phyloP scores from a whole-genome alignment of 768 basidiomycete genomes.

The Rhodotorula diobovata region DNA sequence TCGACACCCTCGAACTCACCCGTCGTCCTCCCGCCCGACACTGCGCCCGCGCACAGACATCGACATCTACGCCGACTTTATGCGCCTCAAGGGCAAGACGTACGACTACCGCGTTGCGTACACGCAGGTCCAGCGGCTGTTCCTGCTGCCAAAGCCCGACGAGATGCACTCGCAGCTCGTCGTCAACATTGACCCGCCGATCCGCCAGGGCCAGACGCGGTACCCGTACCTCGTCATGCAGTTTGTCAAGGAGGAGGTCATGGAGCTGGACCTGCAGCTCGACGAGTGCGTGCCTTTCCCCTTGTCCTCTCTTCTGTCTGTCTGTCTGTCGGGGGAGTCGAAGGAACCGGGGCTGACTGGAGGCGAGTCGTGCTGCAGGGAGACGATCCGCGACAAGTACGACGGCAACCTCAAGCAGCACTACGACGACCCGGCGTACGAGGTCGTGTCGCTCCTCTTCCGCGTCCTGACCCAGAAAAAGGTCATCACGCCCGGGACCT shows the following conservation, averaged over 20 bases:
- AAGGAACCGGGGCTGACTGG: neutral
- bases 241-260: conserved; percentile 93
- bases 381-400: conserved; percentile 52
- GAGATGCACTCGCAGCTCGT: conserved; percentile 94
- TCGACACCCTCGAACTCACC: neutral
- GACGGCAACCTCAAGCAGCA: conserved; percentile 77
- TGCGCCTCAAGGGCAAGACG: conserved; percentile 93
- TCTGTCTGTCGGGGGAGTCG: neutral
- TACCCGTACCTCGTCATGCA: conserved; percentile 99
- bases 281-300: conserved; percentile 59
- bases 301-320: conserved; percentile 43
- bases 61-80: conserved; percentile 93
- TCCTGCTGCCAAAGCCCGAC: conserved; percentile 86
- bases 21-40: no score
- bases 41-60: conserved; percentile 66
- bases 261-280: conserved; percentile 90
- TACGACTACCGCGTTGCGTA: conserved; percentile 98
- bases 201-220: conserved; percentile 93
- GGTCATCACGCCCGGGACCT: conserved; percentile 77
- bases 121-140: conserved; percentile 75
- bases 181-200: conserved; percentile 85
- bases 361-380: conserved; percentile 17
- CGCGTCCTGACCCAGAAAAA: conserved; percentile 85
- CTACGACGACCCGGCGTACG: conserved; percentile 91
- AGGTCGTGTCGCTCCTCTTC: conserved; percentile 91